phyloP scores from a whole-genome alignment of 2,329 filamentous ascomycete genomes.

The Calonectria fujianensis region DNA sequence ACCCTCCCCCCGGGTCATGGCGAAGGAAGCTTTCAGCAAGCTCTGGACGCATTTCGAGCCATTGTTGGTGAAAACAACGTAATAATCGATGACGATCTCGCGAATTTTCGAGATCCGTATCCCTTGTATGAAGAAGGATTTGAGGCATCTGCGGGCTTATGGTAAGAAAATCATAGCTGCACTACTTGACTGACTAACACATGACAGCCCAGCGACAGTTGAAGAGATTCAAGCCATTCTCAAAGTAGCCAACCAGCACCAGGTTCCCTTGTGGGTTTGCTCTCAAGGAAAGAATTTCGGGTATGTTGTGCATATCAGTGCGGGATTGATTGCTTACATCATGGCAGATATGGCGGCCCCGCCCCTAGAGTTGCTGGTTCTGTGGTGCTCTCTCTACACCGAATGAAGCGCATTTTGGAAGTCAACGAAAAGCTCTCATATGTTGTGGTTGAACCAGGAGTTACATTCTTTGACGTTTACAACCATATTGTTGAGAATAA shows the following conservation, averaged over 20 bases:
- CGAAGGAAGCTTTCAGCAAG: background rate
- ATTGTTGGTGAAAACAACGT: background rate
- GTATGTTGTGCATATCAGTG: background rate
- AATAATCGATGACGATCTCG: background rate
- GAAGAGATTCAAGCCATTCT: slow-evolving; percentile 1
- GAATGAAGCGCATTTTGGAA: slow-evolving; percentile 9
- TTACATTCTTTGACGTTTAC: slow-evolving; percentile 2
- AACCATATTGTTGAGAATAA: background rate
- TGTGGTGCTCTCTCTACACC: background rate
- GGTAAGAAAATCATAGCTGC: background rate
- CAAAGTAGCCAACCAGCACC: slow-evolving; percentile 10
- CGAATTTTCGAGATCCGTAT: background rate
- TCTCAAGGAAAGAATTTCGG: slow-evolving; percentile 4
- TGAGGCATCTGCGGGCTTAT: background rate
- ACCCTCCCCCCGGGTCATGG: background rate
- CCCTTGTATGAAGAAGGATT: slow-evolving; percentile 1
- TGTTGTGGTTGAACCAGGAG: background rate
- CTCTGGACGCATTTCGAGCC: background rate
- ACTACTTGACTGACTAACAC: background rate
- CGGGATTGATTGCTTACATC: background rate
- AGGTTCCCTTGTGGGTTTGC: slow-evolving; percentile 10
- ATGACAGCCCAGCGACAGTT: background rate
- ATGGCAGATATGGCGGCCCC: background rate
- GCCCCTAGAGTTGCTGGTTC: slow-evolving; percentile 2
- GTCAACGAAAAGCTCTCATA: slow-evolving; percentile 9